These are phyloP conservation scores for Cymodocea nodosa DNA, from an alignment of 116 monocot species.

Conservation along the genomic window DNA sequence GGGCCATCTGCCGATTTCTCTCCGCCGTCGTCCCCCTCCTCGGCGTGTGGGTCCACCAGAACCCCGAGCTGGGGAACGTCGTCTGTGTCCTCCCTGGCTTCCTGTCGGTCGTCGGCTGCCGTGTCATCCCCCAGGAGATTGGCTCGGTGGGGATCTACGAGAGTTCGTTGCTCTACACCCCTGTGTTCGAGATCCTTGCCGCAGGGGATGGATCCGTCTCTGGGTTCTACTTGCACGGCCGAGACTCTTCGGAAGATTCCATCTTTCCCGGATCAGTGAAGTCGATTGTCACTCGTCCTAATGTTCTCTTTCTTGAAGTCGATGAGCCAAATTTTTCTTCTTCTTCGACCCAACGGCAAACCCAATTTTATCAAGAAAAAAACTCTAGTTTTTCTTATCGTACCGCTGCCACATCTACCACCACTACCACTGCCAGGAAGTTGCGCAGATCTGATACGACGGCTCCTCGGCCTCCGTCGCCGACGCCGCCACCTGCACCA, in stretches of 20 bases:
- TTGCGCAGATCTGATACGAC: too few relatives aligned
- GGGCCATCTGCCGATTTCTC: slow-evolving; percentile 62
- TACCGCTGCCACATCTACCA: too few relatives aligned
- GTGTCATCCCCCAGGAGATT: slow-evolving; percentile 68
- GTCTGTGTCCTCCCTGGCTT: slow-evolving; percentile 40
- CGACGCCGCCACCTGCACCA: not conserved
- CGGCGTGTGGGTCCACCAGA: slow-evolving; percentile 84
- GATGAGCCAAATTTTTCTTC: slow-evolving; percentile 7
- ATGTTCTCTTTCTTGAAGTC: slow-evolving; percentile 56
- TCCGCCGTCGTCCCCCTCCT: slow-evolving; percentile 32
- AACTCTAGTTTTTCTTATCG: too few relatives aligned
- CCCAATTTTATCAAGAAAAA: too few relatives aligned
- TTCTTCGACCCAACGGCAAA: too few relatives aligned
- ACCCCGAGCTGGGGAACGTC: slow-evolving; percentile 83
- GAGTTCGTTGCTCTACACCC: slow-evolving; percentile 40
- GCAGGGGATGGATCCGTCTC: slow-evolving; percentile 18
- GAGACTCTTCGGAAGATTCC: not conserved
- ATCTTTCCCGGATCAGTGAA: not conserved
- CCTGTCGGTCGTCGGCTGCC: slow-evolving; percentile 46
- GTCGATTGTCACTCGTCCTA: slow-evolving; percentile 1
- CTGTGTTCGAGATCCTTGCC: slow-evolving; percentile 60
- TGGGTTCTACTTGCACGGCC: slow-evolving; percentile 45
- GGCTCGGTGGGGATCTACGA: slow-evolving; percentile 1
- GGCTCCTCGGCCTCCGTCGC: not conserved
- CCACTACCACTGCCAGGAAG: too few relatives aligned